These are phyloP conservation scores for Yueomyces sp. DNA, from an alignment of 1,139 yeast species.

Conservation along the genomic window DNA sequence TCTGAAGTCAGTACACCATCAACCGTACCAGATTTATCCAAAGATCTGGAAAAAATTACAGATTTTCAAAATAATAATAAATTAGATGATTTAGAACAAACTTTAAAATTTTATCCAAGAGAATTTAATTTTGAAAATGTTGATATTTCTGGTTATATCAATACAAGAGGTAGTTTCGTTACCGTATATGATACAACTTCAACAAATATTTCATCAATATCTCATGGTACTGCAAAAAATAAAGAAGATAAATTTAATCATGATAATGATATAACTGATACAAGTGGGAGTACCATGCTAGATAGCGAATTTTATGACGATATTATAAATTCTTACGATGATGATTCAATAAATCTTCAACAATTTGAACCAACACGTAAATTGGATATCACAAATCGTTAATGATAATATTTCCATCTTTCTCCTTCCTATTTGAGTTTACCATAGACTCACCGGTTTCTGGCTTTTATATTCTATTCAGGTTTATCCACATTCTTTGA, in stretches of 20 bases:
- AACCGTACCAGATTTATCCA: neutral
- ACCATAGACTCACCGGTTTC: too few relatives aligned
- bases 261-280: neutral
- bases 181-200: neutral
- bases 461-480: too few relatives aligned
- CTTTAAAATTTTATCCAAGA: neutral
- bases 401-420: neutral
- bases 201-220: neutral
- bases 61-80: neutral
- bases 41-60: neutral
- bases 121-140: neutral
- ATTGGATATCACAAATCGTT: conserved; percentile 1
- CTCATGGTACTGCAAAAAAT: neutral
- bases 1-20: neutral
- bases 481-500: too few relatives aligned
- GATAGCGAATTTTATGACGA: neutral
- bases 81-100: neutral
- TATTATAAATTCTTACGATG: neutral
- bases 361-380: neutral
- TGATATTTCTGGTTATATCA: neutral
- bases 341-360: neutral
- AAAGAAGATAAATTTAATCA: neutral
- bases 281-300: too few relatives aligned
- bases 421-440: too few relatives aligned
- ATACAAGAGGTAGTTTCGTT: neutral